A percentile compares a stretch with the other conserved stretches of the same genome.
Conservation (phyloP, 495 filamentous ascomycete genomes). For the Neurospora sp. region DNA sequence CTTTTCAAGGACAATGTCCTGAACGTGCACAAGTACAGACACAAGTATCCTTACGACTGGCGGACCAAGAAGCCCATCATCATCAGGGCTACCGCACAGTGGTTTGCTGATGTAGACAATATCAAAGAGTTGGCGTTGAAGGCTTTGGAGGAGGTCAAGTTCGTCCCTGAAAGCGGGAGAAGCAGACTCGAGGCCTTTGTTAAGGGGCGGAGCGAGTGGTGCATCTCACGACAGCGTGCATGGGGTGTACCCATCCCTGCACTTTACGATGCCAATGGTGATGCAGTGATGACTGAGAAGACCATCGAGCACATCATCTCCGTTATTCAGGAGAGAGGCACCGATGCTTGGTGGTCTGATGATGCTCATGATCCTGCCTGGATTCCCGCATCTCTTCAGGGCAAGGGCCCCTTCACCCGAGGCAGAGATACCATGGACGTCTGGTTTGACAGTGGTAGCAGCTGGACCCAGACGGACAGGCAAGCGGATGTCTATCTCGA, state of each 20-base stretch:
- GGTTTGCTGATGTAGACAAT: conserved; percentile 84
- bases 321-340: conserved; percentile 64
- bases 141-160: conserved; percentile 60
- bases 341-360: conserved; percentile 92
- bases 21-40: conserved; percentile 55
- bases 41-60: conserved; percentile 99
- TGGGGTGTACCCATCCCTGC: conserved; percentile 97
- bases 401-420: conserved; percentile 46
- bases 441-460: conserved; percentile 97
- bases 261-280: conserved; percentile 61
- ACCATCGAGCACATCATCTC: conserved; percentile 78
- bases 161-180: conserved; percentile 64
- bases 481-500: conserved; percentile 86
- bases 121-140: conserved; percentile 64
- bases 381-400: conserved; percentile 50
- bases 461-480: conserved; percentile 60
- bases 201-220: conserved; percentile 87
- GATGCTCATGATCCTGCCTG: conserved; percentile 59
- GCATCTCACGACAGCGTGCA: conserved; percentile 91
- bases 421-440: conserved; percentile 99
- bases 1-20: conserved; percentile 53
- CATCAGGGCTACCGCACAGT: conserved; percentile 85
- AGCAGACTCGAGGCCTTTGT: conserved; percentile 73
- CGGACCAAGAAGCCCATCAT: conserved; percentile 87
- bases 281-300: conserved; percentile 64